Evolutionary conservation across 2,329 filamentous ascomycete species (phyloP).

Genomic region (Alternaria longipes): DNA sequence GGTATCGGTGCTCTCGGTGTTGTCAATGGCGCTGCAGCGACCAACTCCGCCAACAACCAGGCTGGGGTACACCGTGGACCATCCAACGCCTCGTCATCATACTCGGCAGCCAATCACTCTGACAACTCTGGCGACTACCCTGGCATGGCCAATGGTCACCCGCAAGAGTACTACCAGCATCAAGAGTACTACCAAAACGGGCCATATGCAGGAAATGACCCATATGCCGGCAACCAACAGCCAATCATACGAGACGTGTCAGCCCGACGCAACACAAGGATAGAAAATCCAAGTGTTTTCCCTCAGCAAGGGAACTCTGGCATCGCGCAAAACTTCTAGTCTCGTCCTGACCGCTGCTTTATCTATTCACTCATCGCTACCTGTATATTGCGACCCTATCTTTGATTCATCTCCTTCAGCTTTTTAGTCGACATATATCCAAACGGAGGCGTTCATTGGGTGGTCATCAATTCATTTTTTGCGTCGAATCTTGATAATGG

Average conservation of each 20-base stretch:
- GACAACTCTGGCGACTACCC: slow-evolving; percentile 66
- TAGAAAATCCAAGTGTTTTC: slow-evolving; percentile 88
- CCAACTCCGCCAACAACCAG: slow-evolving; percentile 69
- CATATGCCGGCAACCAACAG: slow-evolving; percentile 64
- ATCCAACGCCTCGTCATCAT: slow-evolving; percentile 95
- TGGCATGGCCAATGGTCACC: slow-evolving; percentile 55
- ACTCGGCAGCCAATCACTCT: slow-evolving; percentile 82
- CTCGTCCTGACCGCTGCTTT: slow-evolving; percentile 1
- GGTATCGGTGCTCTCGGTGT: slow-evolving; percentile 81
- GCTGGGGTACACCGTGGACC: slow-evolving; percentile 83
- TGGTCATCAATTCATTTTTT: slow-evolving; percentile 6
- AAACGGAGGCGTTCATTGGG: slow-evolving; percentile 19
- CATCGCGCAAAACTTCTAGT: slow-evolving; percentile 94
- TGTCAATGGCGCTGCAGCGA: slow-evolving; percentile 51
- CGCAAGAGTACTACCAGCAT: slow-evolving; percentile 62
- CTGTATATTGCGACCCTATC: slow-evolving; percentile 30
- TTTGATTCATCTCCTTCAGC: slow-evolving; percentile 10
- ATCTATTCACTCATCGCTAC: slow-evolving; percentile 18
- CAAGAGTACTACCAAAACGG: slow-evolving; percentile 65
- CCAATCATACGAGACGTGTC: slow-evolving; percentile 94
- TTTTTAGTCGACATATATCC: slow-evolving; percentile 21
- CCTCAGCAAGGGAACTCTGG: slow-evolving; percentile 90
- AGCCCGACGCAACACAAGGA: slow-evolving; percentile 90
- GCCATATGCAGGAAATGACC: slow-evolving; percentile 65
- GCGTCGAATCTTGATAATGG: slow-evolving; percentile 16